These are phyloP conservation scores for Gypsophila paniculata DNA, from an alignment of 179 eudicot species.

Conservation along the genomic window DNA sequence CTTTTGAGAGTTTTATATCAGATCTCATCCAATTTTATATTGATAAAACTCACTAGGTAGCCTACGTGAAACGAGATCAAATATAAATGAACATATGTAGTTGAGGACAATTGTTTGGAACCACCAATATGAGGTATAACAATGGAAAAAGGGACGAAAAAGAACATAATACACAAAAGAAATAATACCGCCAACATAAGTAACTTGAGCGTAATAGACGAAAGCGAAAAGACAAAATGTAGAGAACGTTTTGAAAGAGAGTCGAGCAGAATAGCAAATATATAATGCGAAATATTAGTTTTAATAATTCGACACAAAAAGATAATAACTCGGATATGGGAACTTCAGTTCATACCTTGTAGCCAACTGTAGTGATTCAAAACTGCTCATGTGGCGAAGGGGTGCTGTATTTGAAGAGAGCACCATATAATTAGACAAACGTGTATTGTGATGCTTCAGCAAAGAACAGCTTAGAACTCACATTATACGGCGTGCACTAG, in stretches of 20 bases:
- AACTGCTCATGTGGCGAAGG: conserved; percentile 24
- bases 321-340: not conserved
- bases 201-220: too few species aligned
- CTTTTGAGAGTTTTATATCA: conserved; percentile 28
- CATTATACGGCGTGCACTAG: too few species aligned
- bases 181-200: too few species aligned
- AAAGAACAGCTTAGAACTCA: not conserved
- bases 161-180: too few species aligned
- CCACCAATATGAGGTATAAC: not conserved
- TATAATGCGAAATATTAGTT: not conserved
- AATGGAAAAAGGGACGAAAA: too few species aligned
- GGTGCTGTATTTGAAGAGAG: conserved; percentile 17
- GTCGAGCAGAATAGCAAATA: not conserved
- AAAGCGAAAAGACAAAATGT: not conserved
- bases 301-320: not conserved
- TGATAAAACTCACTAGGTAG: conserved; percentile 1
- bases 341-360: conserved; percentile 21
- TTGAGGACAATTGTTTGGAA: not conserved
- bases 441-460: not conserved
- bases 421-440: not conserved
- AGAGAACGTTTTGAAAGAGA: not conserved
- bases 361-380: conserved; percentile 27
- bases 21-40: conserved; percentile 8
- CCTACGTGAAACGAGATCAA: conserved; percentile 4
- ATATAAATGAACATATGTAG: conserved; percentile 11